Conservation (phyloP, 192 early-diverging fungal genomes). For the Backusella morwellensis region DNA sequence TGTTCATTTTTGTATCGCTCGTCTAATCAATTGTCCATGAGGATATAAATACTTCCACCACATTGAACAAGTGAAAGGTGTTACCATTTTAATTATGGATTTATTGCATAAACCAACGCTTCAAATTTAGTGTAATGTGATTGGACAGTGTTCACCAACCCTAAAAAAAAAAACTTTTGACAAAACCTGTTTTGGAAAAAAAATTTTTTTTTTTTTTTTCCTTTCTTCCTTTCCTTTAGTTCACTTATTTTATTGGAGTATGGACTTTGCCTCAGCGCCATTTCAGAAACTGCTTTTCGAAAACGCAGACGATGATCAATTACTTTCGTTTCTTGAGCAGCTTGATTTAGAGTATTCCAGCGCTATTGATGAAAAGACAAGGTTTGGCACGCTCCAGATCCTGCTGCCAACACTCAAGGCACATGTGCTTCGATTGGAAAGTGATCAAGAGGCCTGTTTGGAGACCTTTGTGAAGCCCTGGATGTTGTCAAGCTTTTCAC, state of each 20-base stretch:
- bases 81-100: no score
- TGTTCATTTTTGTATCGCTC: no score
- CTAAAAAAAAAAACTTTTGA: no score
- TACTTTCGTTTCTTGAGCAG: conserved; percentile 11
- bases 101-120: no score
- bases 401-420: conserved; percentile 29
- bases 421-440: conserved; percentile 10
- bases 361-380: conserved; percentile 23
- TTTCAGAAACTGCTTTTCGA: conserved; percentile 21
- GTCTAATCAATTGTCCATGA: no score
- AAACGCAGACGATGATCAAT: conserved; percentile 15
- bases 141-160: no score
- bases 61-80: no score
- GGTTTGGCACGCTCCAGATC: conserved; percentile 33
- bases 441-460: conserved; percentile 11
- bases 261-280: conserved; percentile 29
- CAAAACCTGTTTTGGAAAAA: no score
- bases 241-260: neutral
- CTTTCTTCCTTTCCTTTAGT: neutral
- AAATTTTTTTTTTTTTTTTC: no score
- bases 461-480: conserved; percentile 18
- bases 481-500: conserved; percentile 24
- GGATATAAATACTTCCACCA: no score
- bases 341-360: conserved; percentile 13
- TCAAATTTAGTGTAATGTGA: no score